A percentile compares a stretch with the other conserved stretches of the same genome.
Evolutionary conservation across 768 basidiomycete genomes (phyloP).

Genomic region (Xanthoconium purpureum): DNA sequence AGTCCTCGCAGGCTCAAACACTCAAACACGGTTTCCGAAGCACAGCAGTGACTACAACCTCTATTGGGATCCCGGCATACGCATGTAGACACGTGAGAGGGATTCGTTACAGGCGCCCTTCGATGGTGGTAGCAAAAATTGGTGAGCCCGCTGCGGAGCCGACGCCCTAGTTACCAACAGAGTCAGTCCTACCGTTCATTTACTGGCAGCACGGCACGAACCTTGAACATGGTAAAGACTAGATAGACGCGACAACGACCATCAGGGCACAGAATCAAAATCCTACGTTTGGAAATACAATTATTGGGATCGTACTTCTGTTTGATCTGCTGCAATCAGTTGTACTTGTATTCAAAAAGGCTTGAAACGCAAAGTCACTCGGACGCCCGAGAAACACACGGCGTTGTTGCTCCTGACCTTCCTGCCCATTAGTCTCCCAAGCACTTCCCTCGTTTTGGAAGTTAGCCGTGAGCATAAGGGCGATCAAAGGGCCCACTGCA

Average conservation of each 20-base stretch:
- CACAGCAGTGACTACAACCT: no score
- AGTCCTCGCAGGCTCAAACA: no score
- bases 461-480: slow-evolving; percentile 11
- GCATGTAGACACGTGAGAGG: no score
- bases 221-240: slow-evolving; percentile 19
- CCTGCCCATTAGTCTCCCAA: slow-evolving; percentile 14
- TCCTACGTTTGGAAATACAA: slow-evolving; percentile 2
- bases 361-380: not conserved
- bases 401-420: not conserved
- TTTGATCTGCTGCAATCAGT: slow-evolving; percentile 7
- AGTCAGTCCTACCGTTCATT: not conserved
- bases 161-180: not conserved
- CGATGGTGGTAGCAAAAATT: not conserved
- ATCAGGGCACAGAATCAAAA: not conserved
- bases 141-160: not conserved
- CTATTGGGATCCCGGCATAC: no score
- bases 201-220: not conserved
- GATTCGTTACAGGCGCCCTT: not conserved
- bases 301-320: slow-evolving; percentile 13
- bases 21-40: no score
- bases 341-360: slow-evolving; percentile 18
- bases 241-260: not conserved
- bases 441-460: slow-evolving; percentile 22
- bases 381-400: not conserved
- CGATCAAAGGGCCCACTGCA: slow-evolving; percentile 6